Evolutionary conservation across 495 filamentous ascomycete species (phyloP), one percentile per base, ranked within the genome.

Genomic region (Lasiosphaeria hispida): DNA sequence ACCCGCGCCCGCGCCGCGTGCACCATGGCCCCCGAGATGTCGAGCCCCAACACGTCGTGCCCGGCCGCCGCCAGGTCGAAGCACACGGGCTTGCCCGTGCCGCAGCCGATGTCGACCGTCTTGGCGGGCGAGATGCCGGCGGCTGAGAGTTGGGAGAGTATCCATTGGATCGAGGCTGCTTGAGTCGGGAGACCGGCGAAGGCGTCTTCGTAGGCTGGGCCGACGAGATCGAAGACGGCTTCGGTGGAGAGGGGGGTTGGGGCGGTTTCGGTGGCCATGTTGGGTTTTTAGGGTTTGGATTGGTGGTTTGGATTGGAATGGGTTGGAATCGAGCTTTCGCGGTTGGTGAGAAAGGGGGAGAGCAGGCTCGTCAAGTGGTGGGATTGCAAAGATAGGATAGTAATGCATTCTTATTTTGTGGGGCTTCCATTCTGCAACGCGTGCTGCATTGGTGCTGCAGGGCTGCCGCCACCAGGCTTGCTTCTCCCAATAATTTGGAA

Each of bases 61-160:
- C 69, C 74, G 7, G 60, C 67, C 6, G 49, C 53, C 0, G 71
- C 66, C 9, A 79, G 58, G 1, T 57, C 57, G 11, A 59, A 48
- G 23, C 71, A 62, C 3, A 76, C 69, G 2, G 74, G 75, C 17
- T 63, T 63, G 14, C 76, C 73, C 7, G 75, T 77, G 42, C 74
- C 76, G 58, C 68, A 76, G 19, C 66, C 66, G 10, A 73, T 66
- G 48, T 78, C 75, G 2, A 78, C 55, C 15, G 70, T 59, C 19
- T 23, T 51, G 42, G 59, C 50, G 3, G 34, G 51, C 10, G 58
- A 34, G 14, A 43, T 43, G 15, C 38, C 39, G 7, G 9, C 5
- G 5, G 45, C 1, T 4, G 47, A 4, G 4, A 66, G 63, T 15
- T 55, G 36, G 44, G 43, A 11, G 7, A 66, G 48, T 3, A 66